phyloP scores from a whole-genome alignment of 108 stramenopile genomes.

The Pseudonitzschia multistriata region DNA sequence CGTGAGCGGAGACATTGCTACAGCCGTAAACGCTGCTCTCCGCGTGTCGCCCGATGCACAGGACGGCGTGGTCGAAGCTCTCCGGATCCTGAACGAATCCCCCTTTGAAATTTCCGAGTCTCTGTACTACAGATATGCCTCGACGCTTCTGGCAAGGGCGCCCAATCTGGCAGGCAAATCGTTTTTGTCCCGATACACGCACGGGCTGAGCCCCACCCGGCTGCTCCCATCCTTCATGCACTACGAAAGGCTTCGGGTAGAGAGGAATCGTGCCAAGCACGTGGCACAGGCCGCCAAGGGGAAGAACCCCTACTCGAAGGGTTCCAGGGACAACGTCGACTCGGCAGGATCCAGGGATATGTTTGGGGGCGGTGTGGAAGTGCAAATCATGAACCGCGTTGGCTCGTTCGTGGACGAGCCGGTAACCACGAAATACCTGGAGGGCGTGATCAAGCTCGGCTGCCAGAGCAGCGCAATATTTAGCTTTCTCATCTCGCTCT shows the following conservation, averaged over 20 bases:
- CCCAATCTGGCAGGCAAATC: constrained; percentile 70
- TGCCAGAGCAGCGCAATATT: constrained; percentile 72
- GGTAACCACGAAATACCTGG: constrained; percentile 64
- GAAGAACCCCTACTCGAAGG: constrained; percentile 17
- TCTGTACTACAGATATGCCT: constrained; percentile 76
- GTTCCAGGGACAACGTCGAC: constrained; percentile 27
- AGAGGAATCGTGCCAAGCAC: constrained; percentile 25
- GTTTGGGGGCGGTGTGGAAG: constrained; percentile 36
- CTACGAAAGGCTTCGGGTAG: constrained; percentile 58
- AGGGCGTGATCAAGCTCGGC: constrained; percentile 81
- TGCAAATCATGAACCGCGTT: constrained; percentile 17
- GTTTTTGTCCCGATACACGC: constrained; percentile 67
- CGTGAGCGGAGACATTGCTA: constrained; percentile 67
- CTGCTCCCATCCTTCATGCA: constrained; percentile 79
- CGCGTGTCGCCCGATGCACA: constrained; percentile 46
- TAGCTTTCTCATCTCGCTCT: constrained; percentile 75
- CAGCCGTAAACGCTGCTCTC: constrained; percentile 73
- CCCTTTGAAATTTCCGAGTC: constrained; percentile 81
- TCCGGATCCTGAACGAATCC: constrained; percentile 67
- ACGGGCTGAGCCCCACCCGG: constrained; percentile 71
- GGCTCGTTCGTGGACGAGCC: constrained; percentile 65
- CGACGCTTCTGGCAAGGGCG: constrained; percentile 58
- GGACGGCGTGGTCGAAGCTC: constrained; percentile 67
- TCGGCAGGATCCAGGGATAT: constrained; percentile 41
- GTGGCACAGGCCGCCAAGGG: constrained; percentile 29